These are phyloP conservation scores for Nigrospora oryzae DNA, from an alignment of 2,329 filamentous ascomycete genomes.

Conservation along the genomic window DNA sequence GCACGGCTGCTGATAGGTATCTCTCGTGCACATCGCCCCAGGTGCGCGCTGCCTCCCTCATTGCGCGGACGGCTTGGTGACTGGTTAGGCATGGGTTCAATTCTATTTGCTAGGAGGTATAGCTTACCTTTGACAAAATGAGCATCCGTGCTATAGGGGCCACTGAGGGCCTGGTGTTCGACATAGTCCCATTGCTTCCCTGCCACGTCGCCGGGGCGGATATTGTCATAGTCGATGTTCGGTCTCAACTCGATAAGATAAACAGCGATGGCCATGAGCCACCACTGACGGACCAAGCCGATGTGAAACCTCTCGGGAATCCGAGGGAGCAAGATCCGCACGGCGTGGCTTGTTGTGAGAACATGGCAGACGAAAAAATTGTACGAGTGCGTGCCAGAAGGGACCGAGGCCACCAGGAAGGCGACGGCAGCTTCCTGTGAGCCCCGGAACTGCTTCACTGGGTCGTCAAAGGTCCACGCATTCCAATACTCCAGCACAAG, in stretches of 20 bases:
- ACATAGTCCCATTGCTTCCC: slow-evolving; percentile 71
- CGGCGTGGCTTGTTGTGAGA: slow-evolving; percentile 78
- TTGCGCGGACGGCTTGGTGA: slow-evolving; percentile 54
- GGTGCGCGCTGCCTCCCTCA: slow-evolving; percentile 64
- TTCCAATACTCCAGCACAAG: slow-evolving; percentile 85
- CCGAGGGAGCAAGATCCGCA: slow-evolving; percentile 75
- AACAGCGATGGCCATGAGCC: slow-evolving; percentile 69
- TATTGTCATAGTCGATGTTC: slow-evolving; percentile 55
- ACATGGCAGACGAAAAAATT: slow-evolving; percentile 80
- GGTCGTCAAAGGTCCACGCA: slow-evolving; percentile 66
- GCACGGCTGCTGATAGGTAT: slow-evolving; percentile 61
- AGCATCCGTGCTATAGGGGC: slow-evolving; percentile 60
- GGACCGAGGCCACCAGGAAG: slow-evolving; percentile 53
- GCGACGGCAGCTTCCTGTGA: slow-evolving; percentile 56
- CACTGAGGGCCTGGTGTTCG: slow-evolving; percentile 60
- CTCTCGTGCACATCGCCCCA: slow-evolving; percentile 63
- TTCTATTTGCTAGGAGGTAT: not conserved
- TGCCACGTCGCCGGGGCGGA: slow-evolving; percentile 51
- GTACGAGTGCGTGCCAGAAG: slow-evolving; percentile 54
- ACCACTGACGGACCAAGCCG: slow-evolving; percentile 76
- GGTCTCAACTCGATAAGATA: slow-evolving; percentile 74
- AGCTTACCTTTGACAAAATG: slow-evolving; percentile 74
- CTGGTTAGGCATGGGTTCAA: slow-evolving; percentile 6
- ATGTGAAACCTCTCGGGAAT: slow-evolving; percentile 68
- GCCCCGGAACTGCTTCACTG: slow-evolving; percentile 65